These are phyloP conservation scores for Wilcoxina mikolae DNA, from an alignment of 495 filamentous ascomycete species.

Conservation along the genomic window DNA sequence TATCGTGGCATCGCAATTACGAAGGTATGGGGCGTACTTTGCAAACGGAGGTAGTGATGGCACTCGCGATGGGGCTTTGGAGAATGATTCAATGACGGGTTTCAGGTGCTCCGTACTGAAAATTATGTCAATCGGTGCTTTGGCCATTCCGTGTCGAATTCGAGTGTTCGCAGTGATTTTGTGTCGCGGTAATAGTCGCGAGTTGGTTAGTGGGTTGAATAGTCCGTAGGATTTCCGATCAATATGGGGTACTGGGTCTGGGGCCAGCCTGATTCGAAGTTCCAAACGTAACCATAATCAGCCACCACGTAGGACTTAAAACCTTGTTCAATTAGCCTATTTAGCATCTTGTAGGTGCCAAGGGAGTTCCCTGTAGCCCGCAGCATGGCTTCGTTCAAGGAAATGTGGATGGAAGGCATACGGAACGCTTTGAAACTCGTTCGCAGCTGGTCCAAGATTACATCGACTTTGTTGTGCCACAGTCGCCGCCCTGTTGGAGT, in stretches of 20 bases:
- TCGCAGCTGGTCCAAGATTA: not conserved
- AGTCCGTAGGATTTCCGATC: not conserved
- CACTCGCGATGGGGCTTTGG: too few relatives aligned
- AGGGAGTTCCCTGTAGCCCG: constrained; percentile 2
- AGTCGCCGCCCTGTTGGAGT: not conserved
- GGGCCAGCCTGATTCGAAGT: constrained; percentile 5
- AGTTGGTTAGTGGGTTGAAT: too few relatives aligned
- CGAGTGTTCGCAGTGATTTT: too few relatives aligned
- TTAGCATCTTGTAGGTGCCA: constrained; percentile 19
- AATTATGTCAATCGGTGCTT: too few relatives aligned
- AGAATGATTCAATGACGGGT: too few relatives aligned
- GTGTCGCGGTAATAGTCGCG: too few relatives aligned
- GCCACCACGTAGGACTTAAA: constrained; percentile 12
- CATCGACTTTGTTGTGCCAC: constrained; percentile 12
- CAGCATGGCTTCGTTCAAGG: constrained; percentile 12
- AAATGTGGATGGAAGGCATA: constrained; percentile 1
- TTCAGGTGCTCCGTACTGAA: too few relatives aligned
- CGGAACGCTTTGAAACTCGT: not conserved
- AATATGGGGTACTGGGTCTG: constrained; percentile 1
- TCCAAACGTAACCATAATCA: constrained; percentile 7
- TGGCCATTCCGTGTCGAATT: too few relatives aligned
- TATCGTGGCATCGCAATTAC: too few relatives aligned
- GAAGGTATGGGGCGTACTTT: too few relatives aligned
- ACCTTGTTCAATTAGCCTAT: constrained; percentile 12
- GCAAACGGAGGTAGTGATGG: too few relatives aligned